Evolutionary conservation across 2,329 filamentous ascomycete genomes (phyloP).

Genomic region (Teratosphaeria viscida): DNA sequence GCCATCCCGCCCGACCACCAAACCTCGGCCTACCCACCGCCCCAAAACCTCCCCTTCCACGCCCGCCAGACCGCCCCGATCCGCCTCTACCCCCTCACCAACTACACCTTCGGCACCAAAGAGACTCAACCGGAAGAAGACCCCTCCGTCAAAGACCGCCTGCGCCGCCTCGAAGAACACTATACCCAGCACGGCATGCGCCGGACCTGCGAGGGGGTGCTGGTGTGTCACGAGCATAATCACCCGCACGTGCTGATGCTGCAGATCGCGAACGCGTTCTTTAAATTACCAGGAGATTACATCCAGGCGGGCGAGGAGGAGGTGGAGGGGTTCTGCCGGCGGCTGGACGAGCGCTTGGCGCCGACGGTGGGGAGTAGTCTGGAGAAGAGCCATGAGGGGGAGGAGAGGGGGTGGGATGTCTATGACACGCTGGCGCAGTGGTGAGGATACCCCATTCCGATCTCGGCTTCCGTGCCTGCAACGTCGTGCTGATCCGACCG

Average conservation of each 20-base stretch:
- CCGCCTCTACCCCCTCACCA: slow-evolving; percentile 59
- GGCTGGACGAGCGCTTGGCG: slow-evolving; percentile 85
- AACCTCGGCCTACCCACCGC: slow-evolving; percentile 15
- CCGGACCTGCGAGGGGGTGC: slow-evolving; percentile 88
- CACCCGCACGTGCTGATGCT: slow-evolving; percentile 98
- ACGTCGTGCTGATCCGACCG: background rate
- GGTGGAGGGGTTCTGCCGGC: slow-evolving; percentile 84
- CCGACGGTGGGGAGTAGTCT: slow-evolving; percentile 69
- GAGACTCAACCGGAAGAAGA: slow-evolving; percentile 98
- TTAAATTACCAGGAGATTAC: slow-evolving; percentile 96
- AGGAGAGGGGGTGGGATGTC: slow-evolving; percentile 57
- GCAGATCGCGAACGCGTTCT: slow-evolving; percentile 98
- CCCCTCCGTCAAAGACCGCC: slow-evolving; percentile 80
- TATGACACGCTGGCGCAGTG: slow-evolving; percentile 93
- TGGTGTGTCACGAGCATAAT: slow-evolving; percentile 98
- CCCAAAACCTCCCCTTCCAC: slow-evolving; percentile 56
- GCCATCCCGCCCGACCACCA: slow-evolving; percentile 18
- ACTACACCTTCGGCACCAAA: slow-evolving; percentile 98
- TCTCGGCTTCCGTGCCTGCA: background rate
- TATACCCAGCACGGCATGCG: slow-evolving; percentile 90
- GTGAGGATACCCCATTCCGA: slow-evolving; percentile 26
- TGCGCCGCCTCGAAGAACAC: slow-evolving; percentile 93
- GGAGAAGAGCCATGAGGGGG: slow-evolving; percentile 54
- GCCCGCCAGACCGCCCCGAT: slow-evolving; percentile 82
- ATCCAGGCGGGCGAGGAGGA: slow-evolving; percentile 81